Base-by-base conservation (phyloP, 805 yeast species). In the Cyberlindnera galapagoensis region DNA sequence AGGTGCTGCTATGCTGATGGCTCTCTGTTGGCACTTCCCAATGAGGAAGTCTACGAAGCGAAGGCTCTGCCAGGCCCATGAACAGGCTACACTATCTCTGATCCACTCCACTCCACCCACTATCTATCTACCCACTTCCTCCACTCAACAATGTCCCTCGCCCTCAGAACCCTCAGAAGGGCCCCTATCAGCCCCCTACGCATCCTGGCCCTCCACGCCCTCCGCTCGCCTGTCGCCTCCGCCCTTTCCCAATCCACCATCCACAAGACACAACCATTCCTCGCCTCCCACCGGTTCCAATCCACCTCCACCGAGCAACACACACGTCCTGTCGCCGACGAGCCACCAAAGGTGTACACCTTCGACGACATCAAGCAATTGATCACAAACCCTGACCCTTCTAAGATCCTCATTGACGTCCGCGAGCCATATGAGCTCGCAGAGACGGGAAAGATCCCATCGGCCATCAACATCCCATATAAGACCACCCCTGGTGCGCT, bases 401-500 rank as follows among this genome's bases (percentile, higher is more conserved):
- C 63, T 11, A 59, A 69, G 22, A 66, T 85, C 25, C 59, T 90
- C 23, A 77, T 90, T 16, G 98, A 90, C 53, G 97, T 85, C 14
- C 76, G 98, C 55, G 97, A 90, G 63, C 96, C 97, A 6, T 69
- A 65, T 17, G 98, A 90, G 60, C 69, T 62, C 49, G 39, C 47
- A 17, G 62, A 61, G 23, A n/a, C n/a, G n/a, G 95, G 95, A 26
- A 76, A 72, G 52, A 81, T 90, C 46, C 96, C 96, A 18, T 71
- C 74, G 10, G 80, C 97, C 6, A 59, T 88, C 35, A 92, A 92
- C 53, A 71, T 90, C 36, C 97, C 98, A 13, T 80, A 77, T 62
- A 86, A 86, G 52, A 75, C 92, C 5, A 74, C 88, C 9, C 97
- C 97, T 0, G 95, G 95, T 14, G 97, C 97, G 0, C 67, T 90